Conservation (phyloP, 176 grass and related monocot genomes). For the Lolium multiflorum region DNA sequence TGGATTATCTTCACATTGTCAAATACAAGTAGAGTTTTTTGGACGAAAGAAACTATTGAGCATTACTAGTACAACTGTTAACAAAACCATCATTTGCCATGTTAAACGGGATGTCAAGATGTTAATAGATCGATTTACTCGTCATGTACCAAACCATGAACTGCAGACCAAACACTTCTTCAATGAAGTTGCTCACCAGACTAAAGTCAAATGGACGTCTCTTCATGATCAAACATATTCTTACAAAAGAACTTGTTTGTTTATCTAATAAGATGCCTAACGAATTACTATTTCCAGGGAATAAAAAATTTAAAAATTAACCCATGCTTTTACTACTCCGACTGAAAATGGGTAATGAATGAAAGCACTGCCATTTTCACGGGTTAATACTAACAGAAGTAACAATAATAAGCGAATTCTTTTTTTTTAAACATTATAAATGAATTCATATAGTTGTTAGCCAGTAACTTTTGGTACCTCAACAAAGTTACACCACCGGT, state of each 20-base stretch:
- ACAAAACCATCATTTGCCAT: not conserved
- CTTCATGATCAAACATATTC: constrained; percentile 5
- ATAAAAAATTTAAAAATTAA: not conserved
- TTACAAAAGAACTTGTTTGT: constrained; percentile 20
- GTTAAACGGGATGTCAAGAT: not conserved
- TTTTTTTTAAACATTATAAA: too few relatives aligned
- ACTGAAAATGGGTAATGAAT: not conserved
- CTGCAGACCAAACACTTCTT: not conserved
- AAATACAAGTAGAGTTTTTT: constrained; percentile 32
- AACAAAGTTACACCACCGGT: constrained; percentile 91
- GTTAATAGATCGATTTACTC: not conserved
- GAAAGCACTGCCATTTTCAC: constrained; percentile 12
- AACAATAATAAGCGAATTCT: too few relatives aligned
- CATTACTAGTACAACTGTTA: not conserved
- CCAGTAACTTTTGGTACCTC: constrained; percentile 55
- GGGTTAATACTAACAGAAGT: too few relatives aligned
- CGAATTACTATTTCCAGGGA: not conserved
- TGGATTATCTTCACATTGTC: constrained; percentile 9
- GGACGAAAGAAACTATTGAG: constrained; percentile 19
- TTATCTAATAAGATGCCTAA: not conserved
- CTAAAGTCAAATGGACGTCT: not conserved
- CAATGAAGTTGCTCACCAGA: not conserved
- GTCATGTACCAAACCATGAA: constrained; percentile 29
- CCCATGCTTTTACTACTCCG: not conserved
- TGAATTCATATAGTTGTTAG: not conserved